Evolutionary conservation across 1,284 basidiomycete genomes (phyloP).

Genomic region (Moesziomyces parantarcticus): DNA sequence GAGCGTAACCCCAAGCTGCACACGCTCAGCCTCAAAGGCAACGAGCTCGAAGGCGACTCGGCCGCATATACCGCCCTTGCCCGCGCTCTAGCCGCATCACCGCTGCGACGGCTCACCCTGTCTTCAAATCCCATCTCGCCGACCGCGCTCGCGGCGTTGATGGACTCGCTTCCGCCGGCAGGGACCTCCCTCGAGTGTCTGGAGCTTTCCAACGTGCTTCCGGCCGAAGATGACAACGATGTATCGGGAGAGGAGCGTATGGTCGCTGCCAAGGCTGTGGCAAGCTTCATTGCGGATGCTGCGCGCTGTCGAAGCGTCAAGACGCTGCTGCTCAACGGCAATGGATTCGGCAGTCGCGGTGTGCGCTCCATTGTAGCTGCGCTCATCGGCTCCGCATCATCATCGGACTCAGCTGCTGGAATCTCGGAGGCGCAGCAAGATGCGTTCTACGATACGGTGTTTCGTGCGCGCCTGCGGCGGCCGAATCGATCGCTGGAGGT

Average conservation of each 20-base stretch:
- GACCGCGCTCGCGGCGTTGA: conserved; percentile 16
- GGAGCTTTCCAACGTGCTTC: conserved; percentile 13
- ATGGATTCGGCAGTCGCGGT: conserved; percentile 21
- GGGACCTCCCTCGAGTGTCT: conserved; percentile 21
- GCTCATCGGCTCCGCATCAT: conserved; percentile 1
- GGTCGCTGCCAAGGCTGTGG: conserved; percentile 16
- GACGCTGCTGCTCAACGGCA: conserved; percentile 19
- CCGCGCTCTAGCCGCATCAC: conserved; percentile 7
- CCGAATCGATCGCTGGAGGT: conserved; percentile 2
- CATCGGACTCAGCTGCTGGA: too few relatives aligned
- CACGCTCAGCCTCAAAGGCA: conserved; percentile 15
- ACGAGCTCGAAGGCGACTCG: conserved; percentile 10
- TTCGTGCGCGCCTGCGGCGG: neutral
- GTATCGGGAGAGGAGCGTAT: neutral
- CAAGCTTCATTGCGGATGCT: conserved; percentile 19
- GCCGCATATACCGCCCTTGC: conserved; percentile 5
- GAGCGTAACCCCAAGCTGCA: conserved; percentile 9
- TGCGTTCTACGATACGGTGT: conserved; percentile 4
- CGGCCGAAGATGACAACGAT: neutral
- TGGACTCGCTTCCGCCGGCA: conserved; percentile 23
- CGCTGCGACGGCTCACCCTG: conserved; percentile 9
- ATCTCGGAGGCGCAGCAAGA: neutral
- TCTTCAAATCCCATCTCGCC: conserved; percentile 24
- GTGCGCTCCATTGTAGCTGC: conserved; percentile 17
- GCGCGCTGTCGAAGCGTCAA: conserved; percentile 22